A percentile compares a stretch with the other conserved stretches of the same genome.
Evolutionary conservation across 2,329 filamentous ascomycete genomes (phyloP).

Genomic region (Ceratocystis huliohia): DNA sequence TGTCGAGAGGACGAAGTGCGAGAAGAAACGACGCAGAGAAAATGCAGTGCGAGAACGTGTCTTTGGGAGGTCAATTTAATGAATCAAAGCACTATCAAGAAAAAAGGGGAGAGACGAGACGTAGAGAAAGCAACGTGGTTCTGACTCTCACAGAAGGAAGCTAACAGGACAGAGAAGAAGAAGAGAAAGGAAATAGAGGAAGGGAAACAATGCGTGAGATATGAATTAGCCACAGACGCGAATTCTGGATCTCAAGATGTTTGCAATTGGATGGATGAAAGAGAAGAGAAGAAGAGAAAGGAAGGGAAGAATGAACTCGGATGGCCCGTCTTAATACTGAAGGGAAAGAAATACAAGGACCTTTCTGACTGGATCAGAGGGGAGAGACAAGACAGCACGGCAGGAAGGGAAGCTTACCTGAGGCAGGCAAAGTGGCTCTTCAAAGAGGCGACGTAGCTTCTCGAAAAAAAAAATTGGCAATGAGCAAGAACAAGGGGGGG

Average conservation of each 20-base stretch:
- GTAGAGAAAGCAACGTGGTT: neutral
- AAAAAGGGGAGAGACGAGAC: constrained; percentile 16
- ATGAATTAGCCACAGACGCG: neutral
- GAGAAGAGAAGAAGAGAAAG: constrained; percentile 8
- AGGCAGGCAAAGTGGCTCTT: constrained; percentile 10
- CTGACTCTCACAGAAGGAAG: neutral
- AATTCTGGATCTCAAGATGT: neutral
- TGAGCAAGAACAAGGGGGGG: neutral
- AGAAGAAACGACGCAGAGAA: neutral
- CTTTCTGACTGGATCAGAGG: neutral
- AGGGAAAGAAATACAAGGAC: constrained; percentile 2
- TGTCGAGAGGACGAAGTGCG: constrained; percentile 6
- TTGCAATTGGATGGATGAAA: neutral
- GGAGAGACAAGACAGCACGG: neutral
- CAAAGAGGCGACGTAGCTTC: constrained; percentile 21
- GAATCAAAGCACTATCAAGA: constrained; percentile 19
- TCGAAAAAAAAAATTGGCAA: constrained; percentile 11
- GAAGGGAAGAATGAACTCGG: constrained; percentile 10
- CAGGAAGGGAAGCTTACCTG: constrained; percentile 9
- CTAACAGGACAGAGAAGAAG: neutral
- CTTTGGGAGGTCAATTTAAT: constrained; percentile 15
- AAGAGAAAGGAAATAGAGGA: neutral
- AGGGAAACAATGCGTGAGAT: constrained; percentile 2
- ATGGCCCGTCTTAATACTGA: constrained; percentile 1
- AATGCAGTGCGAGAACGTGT: constrained; percentile 7